Evolutionary conservation across 2,329 filamentous ascomycete genomes (phyloP).

Genomic region (Delphinella strobiligena): DNA sequence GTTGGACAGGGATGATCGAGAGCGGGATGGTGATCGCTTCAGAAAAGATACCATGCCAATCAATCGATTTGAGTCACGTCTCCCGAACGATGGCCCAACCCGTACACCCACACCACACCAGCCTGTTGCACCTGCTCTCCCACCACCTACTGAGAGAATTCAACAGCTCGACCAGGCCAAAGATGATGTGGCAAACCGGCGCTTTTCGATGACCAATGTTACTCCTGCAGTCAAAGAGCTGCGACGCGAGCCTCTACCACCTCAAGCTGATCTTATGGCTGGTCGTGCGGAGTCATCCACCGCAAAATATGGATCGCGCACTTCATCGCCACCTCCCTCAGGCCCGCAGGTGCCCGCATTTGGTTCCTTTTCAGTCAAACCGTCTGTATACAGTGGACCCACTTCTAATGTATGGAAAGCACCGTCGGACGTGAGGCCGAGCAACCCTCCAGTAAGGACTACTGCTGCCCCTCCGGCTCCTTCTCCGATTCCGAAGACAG

Average conservation of each 20-base stretch:
- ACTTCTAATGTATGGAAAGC: slow-evolving; percentile 31
- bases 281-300: slow-evolving; percentile 33
- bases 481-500: slow-evolving; percentile 9
- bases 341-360: slow-evolving; percentile 45
- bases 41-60: slow-evolving; percentile 18
- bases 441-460: slow-evolving; percentile 2
- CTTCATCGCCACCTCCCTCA: slow-evolving; percentile 40
- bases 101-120: slow-evolving; percentile 12
- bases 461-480: not conserved
- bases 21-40: slow-evolving; percentile 26
- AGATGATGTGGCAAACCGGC: slow-evolving; percentile 14
- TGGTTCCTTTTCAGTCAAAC: slow-evolving; percentile 25
- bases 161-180: slow-evolving; percentile 21
- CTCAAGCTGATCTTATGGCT: slow-evolving; percentile 29
- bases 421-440: slow-evolving; percentile 18
- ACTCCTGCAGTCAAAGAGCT: slow-evolving; percentile 9
- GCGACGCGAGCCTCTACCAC: slow-evolving; percentile 26
- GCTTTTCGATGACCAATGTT: slow-evolving; percentile 14
- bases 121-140: slow-evolving; percentile 16
- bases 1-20: slow-evolving; percentile 25
- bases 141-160: slow-evolving; percentile 21
- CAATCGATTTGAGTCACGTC: slow-evolving; percentile 17
- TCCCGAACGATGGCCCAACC: slow-evolving; percentile 14
- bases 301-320: slow-evolving; percentile 34
- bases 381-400: slow-evolving; percentile 8